phyloP scores from a whole-genome alignment of 371 early-diverging fungal genomes.

The Conidiobolus coronatus region DNA sequence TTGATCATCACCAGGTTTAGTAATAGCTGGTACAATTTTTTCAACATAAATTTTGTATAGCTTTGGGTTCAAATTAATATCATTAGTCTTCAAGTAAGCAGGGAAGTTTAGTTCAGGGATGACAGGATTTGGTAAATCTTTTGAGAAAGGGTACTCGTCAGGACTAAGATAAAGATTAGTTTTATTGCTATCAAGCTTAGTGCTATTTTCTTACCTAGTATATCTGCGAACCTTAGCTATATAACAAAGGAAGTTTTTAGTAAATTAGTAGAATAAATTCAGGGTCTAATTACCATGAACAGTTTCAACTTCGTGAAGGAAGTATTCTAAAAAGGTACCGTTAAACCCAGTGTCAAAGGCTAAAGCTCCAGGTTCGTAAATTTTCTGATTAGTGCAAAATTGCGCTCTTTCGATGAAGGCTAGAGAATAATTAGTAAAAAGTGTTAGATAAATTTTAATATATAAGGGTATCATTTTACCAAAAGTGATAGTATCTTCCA shows the following conservation, averaged over 20 bases:
- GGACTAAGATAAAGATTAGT: constrained; percentile 24
- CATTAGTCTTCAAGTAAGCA: constrained; percentile 33
- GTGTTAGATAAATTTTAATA: not conserved
- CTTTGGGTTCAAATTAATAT: constrained; percentile 62
- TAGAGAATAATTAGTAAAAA: not conserved
- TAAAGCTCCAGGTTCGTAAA: constrained; percentile 48
- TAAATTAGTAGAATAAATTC: not conserved
- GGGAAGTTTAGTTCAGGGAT: constrained; percentile 62
- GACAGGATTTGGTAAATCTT: constrained; percentile 56
- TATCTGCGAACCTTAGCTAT: constrained; percentile 73
- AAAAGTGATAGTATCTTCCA: constrained; percentile 91
- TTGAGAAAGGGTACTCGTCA: constrained; percentile 87
- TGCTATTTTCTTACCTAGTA: constrained; percentile 13
- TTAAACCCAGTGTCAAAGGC: constrained; percentile 29
- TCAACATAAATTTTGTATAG: constrained; percentile 53
- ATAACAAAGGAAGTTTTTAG: not conserved
- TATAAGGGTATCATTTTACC: too few relatives aligned
- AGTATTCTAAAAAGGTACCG: constrained; percentile 69
- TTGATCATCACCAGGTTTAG: constrained; percentile 37
- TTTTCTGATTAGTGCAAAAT: constrained; percentile 53
- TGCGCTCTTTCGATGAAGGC: constrained; percentile 73
- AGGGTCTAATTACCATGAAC: constrained; percentile 48
- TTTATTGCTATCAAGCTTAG: not conserved
- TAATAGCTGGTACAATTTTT: constrained; percentile 43
- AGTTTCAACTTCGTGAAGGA: constrained; percentile 71